These are phyloP conservation scores for Vanilla planifolia DNA, from an alignment of 106 monocot genomes.

Conservation along the genomic window DNA sequence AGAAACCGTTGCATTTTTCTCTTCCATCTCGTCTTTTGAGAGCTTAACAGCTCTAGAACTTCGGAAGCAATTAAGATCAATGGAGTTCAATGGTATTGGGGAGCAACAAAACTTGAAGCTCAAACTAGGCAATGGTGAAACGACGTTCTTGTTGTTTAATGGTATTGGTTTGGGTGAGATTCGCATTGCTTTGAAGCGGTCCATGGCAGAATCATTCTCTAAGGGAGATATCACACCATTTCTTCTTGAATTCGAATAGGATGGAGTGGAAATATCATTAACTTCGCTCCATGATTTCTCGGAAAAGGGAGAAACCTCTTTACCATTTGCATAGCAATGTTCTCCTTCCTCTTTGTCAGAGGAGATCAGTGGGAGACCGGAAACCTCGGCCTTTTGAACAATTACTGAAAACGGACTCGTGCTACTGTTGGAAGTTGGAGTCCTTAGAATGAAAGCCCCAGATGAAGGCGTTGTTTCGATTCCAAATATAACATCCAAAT, in stretches of 20 bases:
- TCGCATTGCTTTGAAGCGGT: slow-evolving; percentile 14
- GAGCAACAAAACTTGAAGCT: slow-evolving; percentile 56
- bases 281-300: slow-evolving; percentile 11
- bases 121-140: slow-evolving; percentile 8
- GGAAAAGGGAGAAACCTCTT: slow-evolving; percentile 21
- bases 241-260: slow-evolving; percentile 13
- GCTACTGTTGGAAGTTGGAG: slow-evolving; percentile 51
- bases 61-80: slow-evolving; percentile 42
- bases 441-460: slow-evolving; percentile 26
- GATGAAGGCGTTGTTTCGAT: slow-evolving; percentile 35
- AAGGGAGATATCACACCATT: slow-evolving; percentile 6
- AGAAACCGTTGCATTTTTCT: slow-evolving; percentile 10
- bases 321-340: slow-evolving; percentile 14
- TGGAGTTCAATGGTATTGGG: slow-evolving; percentile 33
- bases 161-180: slow-evolving; percentile 11
- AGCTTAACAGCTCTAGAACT: slow-evolving; percentile 12
- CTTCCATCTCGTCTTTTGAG: slow-evolving; percentile 2
- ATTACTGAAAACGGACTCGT: slow-evolving; percentile 89
- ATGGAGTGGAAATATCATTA: slow-evolving; percentile 16
- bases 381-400: slow-evolving; percentile 33
- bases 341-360: slow-evolving; percentile 12
- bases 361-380: not conserved
- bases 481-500: slow-evolving; percentile 1
- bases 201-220: slow-evolving; percentile 14
- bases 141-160: not conserved